Evolutionary conservation across 2,329 filamentous ascomycete species (phyloP).

Genomic region (Nemania sp.): DNA sequence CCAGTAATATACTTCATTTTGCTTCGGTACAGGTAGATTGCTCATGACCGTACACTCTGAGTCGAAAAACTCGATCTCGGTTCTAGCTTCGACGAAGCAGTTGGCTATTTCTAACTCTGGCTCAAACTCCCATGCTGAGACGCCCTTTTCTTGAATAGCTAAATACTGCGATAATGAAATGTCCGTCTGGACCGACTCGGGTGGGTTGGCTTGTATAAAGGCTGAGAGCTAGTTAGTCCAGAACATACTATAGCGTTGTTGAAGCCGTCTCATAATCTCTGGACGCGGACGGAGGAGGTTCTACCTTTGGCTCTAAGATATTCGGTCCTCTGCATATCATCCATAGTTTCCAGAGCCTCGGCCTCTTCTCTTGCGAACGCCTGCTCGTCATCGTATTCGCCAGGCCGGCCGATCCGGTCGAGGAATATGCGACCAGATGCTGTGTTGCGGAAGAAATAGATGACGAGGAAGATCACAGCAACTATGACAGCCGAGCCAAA

Average conservation of each 20-base stretch:
- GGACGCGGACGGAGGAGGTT: constrained; percentile 39
- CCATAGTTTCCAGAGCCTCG: constrained; percentile 94
- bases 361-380: constrained; percentile 93
- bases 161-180: constrained; percentile 98
- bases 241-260: not conserved
- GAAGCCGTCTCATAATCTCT: constrained; percentile 23
- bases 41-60: constrained; percentile 97
- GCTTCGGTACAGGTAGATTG: constrained; percentile 96
- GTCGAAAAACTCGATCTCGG: constrained; percentile 99
- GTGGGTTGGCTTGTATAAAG: constrained; percentile 92
- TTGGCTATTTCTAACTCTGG: constrained; percentile 99
- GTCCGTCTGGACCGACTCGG: constrained; percentile 94
- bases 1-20: constrained; percentile 99
- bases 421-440: constrained; percentile 88
- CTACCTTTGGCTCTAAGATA: constrained; percentile 95
- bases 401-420: constrained; percentile 91
- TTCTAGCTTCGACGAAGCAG: constrained; percentile 96
- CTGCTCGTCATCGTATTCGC: constrained; percentile 98
- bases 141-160: constrained; percentile 98
- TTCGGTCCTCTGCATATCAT: constrained; percentile 88
- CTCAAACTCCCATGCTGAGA: constrained; percentile 99
- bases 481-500: constrained; percentile 92
- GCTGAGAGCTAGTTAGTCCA: constrained; percentile 64
- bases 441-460: constrained; percentile 96
- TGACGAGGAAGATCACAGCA: constrained; percentile 79